These are phyloP conservation scores for Entrophospora sp. DNA, from an alignment of 192 early-diverging fungal genomes.

Conservation along the genomic window DNA sequence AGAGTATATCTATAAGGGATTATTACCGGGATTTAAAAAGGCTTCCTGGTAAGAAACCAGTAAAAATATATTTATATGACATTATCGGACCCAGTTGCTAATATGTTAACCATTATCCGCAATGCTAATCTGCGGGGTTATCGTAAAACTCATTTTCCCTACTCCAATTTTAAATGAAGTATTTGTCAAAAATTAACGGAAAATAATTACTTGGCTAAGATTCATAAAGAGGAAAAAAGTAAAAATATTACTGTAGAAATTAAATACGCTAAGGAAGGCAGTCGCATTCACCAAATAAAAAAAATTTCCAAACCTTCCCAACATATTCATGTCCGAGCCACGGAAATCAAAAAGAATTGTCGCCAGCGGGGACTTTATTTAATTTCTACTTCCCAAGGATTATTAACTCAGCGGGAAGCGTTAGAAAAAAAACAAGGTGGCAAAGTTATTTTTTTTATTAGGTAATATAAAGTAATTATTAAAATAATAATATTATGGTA, in stretches of 20 bases:
- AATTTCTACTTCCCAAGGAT: background rate
- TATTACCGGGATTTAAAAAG: background rate
- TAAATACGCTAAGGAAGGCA: background rate
- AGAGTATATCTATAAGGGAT: background rate
- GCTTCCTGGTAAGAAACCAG: background rate
- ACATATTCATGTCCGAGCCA: background rate
- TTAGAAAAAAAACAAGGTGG: slow-evolving; percentile 2
- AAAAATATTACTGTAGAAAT: background rate
- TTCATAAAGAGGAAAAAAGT: background rate
- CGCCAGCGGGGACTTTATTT: background rate
- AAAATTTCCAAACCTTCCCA: slow-evolving; percentile 10
- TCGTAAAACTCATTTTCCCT: background rate
- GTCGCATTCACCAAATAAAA: slow-evolving; percentile 1
- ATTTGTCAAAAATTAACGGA: background rate
- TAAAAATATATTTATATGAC: no score
- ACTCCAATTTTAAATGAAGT: background rate
- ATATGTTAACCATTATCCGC: background rate
- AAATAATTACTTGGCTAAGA: background rate
- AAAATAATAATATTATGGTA: no score
- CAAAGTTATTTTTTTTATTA: slow-evolving; percentile 6
- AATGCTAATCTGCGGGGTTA: slow-evolving; percentile 4
- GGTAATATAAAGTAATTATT: no score
- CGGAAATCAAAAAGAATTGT: background rate
- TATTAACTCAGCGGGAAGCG: slow-evolving; percentile 3
- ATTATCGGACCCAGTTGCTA: background rate